These are phyloP conservation scores for Phaffomyces thermotolerans DNA, from an alignment of 805 yeast genomes.

Conservation along the genomic window DNA sequence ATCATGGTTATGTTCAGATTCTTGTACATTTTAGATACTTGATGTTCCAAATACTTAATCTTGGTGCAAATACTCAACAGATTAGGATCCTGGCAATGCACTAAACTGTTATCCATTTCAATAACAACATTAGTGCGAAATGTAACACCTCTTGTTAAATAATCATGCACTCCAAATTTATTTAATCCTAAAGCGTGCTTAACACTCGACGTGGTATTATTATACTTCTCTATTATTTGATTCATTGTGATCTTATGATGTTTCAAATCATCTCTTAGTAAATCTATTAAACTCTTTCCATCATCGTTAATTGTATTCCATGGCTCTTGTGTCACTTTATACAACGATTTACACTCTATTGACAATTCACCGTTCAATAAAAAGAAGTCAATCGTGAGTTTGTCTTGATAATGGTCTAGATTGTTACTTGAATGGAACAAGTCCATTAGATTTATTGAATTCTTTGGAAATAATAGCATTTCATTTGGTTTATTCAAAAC, in stretches of 20 bases:
- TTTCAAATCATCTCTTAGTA: constrained; percentile 46
- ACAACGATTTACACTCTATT: constrained; percentile 48
- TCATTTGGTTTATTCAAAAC: constrained; percentile 47
- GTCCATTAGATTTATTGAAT: constrained; percentile 31
- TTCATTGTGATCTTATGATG: constrained; percentile 33
- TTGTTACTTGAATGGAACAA: constrained; percentile 31
- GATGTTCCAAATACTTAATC: constrained; percentile 48
- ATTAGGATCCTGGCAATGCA: constrained; percentile 62
- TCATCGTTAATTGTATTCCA: constrained; percentile 40
- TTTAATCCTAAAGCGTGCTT: constrained; percentile 27
- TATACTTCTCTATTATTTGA: constrained; percentile 29
- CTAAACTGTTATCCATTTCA: constrained; percentile 50
- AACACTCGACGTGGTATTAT: constrained; percentile 29
- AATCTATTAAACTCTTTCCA: constrained; percentile 52
- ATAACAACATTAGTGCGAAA: constrained; percentile 54
- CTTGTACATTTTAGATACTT: constrained; percentile 19
- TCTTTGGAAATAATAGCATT: constrained; percentile 49
- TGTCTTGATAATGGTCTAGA: constrained; percentile 28
- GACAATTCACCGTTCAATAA: constrained; percentile 57
- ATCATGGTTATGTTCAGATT: constrained; percentile 21
- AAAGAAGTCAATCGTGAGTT: constrained; percentile 47
- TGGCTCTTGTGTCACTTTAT: constrained; percentile 46
- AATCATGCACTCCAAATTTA: constrained; percentile 37
- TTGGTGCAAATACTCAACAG: constrained; percentile 56
- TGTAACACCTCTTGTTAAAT: constrained; percentile 56